Evolutionary conservation across 2,329 filamentous ascomycete species (phyloP).

Genomic region (Kalaharituber pfeilii): DNA sequence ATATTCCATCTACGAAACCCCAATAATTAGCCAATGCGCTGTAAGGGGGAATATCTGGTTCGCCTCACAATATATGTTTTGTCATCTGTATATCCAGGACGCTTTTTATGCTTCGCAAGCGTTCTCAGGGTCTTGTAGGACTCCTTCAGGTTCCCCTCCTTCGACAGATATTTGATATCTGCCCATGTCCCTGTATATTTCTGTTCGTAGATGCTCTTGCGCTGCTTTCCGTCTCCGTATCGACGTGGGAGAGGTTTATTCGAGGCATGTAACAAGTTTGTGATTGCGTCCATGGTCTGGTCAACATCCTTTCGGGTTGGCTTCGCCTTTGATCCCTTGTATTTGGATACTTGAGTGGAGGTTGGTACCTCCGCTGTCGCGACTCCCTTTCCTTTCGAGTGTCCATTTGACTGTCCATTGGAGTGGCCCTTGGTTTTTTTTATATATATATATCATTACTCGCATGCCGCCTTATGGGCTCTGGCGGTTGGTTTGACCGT

Average conservation of each 20-base stretch:
- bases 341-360: not conserved
- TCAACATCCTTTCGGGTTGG: not conserved
- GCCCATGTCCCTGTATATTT: slow-evolving; percentile 12
- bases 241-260: slow-evolving; percentile 17
- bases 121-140: slow-evolving; percentile 11
- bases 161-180: slow-evolving; percentile 12
- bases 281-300: not conserved
- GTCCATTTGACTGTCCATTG: not conserved
- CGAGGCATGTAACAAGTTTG: slow-evolving; percentile 7
- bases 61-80: slow-evolving; percentile 18
- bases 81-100: slow-evolving; percentile 14
- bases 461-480: too few relatives aligned
- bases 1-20: slow-evolving; percentile 20
- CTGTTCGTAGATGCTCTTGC: slow-evolving; percentile 4
- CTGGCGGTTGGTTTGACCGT: too few relatives aligned
- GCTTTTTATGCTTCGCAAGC: slow-evolving; percentile 4
- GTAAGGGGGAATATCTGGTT: not conserved
- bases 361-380: not conserved
- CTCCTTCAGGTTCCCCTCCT: slow-evolving; percentile 15
- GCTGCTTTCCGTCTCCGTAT: slow-evolving; percentile 12
- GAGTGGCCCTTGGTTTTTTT: too few relatives aligned
- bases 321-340: not conserved
- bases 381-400: not conserved
- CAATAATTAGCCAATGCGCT: not conserved
- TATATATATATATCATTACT: too few relatives aligned